Conservation (phyloP, 352 stramenopile genomes). For the Aphanomyces invadans region DNA sequence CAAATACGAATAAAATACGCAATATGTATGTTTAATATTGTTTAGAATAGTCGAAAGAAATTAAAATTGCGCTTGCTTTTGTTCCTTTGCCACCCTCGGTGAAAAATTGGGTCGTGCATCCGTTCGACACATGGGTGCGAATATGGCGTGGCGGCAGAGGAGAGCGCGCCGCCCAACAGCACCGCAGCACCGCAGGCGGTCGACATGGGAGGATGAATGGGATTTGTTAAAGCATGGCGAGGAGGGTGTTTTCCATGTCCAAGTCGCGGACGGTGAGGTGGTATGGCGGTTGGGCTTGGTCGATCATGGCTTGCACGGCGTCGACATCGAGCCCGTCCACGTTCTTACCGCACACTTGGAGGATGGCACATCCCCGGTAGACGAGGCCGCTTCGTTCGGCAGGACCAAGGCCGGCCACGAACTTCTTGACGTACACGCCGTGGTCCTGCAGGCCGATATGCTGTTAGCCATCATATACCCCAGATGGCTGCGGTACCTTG, state of each 20-base stretch:
- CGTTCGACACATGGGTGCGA: too few relatives aligned
- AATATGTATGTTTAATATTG: neutral
- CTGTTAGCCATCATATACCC: too few relatives aligned
- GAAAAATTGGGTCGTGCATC: too few relatives aligned
- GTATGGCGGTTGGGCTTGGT: constrained; percentile 35
- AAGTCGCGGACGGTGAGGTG: constrained; percentile 70
- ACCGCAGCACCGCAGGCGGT: too few relatives aligned
- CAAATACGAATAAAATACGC: neutral
- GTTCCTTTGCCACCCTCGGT: too few relatives aligned
- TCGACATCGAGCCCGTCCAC: constrained; percentile 49
- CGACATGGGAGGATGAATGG: too few relatives aligned
- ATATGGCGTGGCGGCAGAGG: too few relatives aligned
- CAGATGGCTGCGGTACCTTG: too few relatives aligned
- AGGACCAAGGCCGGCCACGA: constrained; percentile 63
- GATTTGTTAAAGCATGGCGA: constrained; percentile 13
- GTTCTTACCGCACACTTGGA: constrained; percentile 68
- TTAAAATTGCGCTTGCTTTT: too few relatives aligned
- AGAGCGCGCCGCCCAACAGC: too few relatives aligned
- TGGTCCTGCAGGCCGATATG: constrained; percentile 60
- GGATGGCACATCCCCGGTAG: constrained; percentile 47
- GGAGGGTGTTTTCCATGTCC: constrained; percentile 44
- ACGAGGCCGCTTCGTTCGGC: constrained; percentile 63
- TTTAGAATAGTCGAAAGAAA: too few relatives aligned
- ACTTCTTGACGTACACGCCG: constrained; percentile 68
- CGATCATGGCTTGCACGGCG: constrained; percentile 63